These are phyloP conservation scores for Paradendryphiella salina DNA, from an alignment of 2,329 filamentous ascomycete species.

Conservation along the genomic window DNA sequence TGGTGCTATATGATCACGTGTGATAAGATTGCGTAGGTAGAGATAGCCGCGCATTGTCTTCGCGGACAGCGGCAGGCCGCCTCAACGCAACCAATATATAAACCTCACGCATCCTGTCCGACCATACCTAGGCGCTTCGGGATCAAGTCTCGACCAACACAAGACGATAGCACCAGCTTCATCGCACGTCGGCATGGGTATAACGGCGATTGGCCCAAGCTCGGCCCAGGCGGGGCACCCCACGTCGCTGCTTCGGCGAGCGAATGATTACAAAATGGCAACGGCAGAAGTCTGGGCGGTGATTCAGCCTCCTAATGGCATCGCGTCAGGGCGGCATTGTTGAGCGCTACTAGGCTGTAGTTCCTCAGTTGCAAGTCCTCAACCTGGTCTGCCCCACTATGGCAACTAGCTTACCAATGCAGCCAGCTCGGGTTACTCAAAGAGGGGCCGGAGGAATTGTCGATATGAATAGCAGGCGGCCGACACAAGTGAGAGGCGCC, in stretches of 20 bases:
- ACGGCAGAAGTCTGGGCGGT: conserved; percentile 14
- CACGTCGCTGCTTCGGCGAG: conserved; percentile 1
- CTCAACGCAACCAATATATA: no score
- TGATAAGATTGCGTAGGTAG: no score
- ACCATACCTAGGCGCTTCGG: no score
- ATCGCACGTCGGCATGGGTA: background rate
- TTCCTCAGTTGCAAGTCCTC: conserved; percentile 1
- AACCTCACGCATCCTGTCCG: no score
- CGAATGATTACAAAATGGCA: conserved; percentile 7
- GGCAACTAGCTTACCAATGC: conserved; percentile 22
- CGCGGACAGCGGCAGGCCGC: no score
- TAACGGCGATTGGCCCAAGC: background rate
- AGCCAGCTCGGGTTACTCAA: conserved; percentile 8
- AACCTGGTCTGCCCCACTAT: conserved; percentile 17
- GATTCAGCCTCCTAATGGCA: conserved; percentile 2
- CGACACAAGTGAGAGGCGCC: conserved; percentile 18
- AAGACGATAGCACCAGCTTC: background rate
- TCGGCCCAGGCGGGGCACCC: background rate
- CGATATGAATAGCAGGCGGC: conserved; percentile 14
- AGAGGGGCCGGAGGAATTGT: conserved; percentile 26
- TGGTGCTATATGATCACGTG: no score
- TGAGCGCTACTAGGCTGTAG: background rate
- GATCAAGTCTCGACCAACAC: no score
- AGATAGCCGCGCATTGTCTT: no score
- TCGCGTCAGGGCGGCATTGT: conserved; percentile 1